Evolutionary conservation across 129 eudicot species (phyloP), one percentile per base, ranked within the genome.

Genomic region (Helianthus tuberosus): DNA sequence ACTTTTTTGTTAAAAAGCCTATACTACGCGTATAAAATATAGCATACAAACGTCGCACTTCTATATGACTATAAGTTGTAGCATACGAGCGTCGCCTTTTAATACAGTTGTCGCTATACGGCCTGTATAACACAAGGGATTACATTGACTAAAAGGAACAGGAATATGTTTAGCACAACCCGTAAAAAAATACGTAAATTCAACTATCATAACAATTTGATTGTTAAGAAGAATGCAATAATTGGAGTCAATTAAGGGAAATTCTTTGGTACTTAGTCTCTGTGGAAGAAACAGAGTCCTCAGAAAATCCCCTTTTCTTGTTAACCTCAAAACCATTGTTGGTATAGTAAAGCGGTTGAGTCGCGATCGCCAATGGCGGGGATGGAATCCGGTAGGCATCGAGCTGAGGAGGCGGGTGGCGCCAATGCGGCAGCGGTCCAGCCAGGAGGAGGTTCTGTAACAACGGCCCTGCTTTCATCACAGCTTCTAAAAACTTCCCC

Each of bases 351-450:
- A 66, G 36, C 3, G 76, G 74, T 11, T 80, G 85, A 8, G 86
- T n/a, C 10, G 85, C 74, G 41, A 86, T 29, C 17, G 64, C 69
- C 60, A 83, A 57, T 17, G 96, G 88, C 5, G 96, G 96, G 38
- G 87, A 84, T 10, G 93, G 93, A 52, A 92, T 89, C 73, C 87
- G 84, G 68, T 77, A 69, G 53, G 82, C 32, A 76, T 89, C 89
- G 2, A 92, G 71, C 46, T 89, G 89, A 51, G 97, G 97, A 1
- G 97, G 97, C 0, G 93, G 96, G 83, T 87, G 96, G 78, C 83
- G 87, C 97, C 97, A 92, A 79, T 80, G 85, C 15, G 97, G 97
- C 10, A 92, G 88, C 14, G 93, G 93, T 48, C 97, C 97, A 55
- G 93, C 96, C 15, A 92, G 81, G 43, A 92, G 89, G 17, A 92